phyloP scores from a whole-genome alignment of 257 asterid genomes.

The Scutellaria galericulata region DNA sequence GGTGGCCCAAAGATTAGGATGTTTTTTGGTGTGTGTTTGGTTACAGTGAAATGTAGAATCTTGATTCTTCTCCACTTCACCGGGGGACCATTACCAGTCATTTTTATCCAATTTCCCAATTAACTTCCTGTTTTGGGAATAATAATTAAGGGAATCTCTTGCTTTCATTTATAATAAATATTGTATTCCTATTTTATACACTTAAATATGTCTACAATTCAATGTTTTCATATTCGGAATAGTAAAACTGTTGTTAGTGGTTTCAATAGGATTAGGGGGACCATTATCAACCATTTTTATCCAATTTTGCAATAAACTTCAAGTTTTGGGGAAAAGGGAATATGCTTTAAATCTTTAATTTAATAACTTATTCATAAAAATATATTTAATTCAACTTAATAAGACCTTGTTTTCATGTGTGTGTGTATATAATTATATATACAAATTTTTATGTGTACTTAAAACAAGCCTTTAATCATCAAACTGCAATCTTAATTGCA shows the following conservation, averaged over 20 bases:
- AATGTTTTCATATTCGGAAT: too few species aligned
- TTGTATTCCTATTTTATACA: too few species aligned
- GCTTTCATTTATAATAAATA: background rate
- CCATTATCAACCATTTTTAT: constrained; percentile 31
- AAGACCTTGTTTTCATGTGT: too few species aligned
- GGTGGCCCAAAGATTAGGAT: constrained; percentile 45
- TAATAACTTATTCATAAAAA: background rate
- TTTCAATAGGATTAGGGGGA: background rate
- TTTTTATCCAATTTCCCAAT: background rate
- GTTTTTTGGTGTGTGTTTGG: constrained; percentile 29
- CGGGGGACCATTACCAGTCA: constrained; percentile 34
- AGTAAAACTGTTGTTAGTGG: too few species aligned
- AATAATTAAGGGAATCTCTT: background rate
- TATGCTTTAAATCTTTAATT: background rate
- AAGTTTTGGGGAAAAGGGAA: background rate
- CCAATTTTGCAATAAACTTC: constrained; percentile 11
- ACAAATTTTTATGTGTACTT: too few species aligned
- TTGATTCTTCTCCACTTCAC: constrained; percentile 24
- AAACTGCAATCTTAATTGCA: too few species aligned
- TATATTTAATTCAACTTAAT: too few species aligned
- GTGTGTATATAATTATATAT: too few species aligned
- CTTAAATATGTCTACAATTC: too few species aligned
- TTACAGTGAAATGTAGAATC: constrained; percentile 21
- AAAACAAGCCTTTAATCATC: too few species aligned
- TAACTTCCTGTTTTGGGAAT: background rate